A percentile compares a stretch with the other conserved stretches of the same genome.
These are phyloP conservation scores for Fusarium cyanostomum DNA, from an alignment of 2,329 filamentous ascomycete species.

Conservation along the genomic window DNA sequence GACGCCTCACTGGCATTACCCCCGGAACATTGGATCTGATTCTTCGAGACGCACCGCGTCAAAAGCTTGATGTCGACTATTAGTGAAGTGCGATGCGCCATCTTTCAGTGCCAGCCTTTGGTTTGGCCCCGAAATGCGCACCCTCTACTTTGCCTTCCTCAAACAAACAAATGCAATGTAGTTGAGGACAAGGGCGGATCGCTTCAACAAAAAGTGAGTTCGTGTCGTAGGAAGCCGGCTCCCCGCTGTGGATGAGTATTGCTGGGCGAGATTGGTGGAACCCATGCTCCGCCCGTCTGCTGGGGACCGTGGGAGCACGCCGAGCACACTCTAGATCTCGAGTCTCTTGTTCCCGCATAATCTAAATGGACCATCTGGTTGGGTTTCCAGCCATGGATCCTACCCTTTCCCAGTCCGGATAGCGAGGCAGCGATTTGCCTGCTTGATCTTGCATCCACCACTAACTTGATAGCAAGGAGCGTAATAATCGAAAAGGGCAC, in stretches of 20 bases:
- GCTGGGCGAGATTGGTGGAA: constrained; percentile 6
- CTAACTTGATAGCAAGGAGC: background rate
- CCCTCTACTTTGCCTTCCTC: background rate
- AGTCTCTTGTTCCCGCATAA: constrained; percentile 7
- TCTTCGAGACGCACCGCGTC: background rate
- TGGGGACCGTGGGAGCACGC: background rate
- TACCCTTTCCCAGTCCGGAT: background rate
- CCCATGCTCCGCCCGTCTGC: background rate
- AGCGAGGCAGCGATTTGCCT: background rate
- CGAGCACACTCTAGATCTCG: constrained; percentile 8
- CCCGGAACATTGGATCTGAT: background rate
- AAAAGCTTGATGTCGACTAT: background rate
- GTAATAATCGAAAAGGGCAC: background rate
- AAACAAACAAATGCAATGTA: constrained; percentile 1
- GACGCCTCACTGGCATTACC: background rate
- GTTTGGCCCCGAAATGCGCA: too few species aligned
- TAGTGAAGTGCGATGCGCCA: background rate
- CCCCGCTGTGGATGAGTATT: constrained; percentile 19
- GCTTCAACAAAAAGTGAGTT: constrained; percentile 20
- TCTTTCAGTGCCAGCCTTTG: background rate
- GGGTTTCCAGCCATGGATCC: background rate
- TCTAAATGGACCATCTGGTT: constrained; percentile 1
- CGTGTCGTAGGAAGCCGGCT: constrained; percentile 12
- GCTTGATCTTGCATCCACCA: background rate
- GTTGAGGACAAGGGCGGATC: background rate